Evolutionary conservation across 2,329 filamentous ascomycete species (phyloP).

Genomic region (Fusarium sp.): DNA sequence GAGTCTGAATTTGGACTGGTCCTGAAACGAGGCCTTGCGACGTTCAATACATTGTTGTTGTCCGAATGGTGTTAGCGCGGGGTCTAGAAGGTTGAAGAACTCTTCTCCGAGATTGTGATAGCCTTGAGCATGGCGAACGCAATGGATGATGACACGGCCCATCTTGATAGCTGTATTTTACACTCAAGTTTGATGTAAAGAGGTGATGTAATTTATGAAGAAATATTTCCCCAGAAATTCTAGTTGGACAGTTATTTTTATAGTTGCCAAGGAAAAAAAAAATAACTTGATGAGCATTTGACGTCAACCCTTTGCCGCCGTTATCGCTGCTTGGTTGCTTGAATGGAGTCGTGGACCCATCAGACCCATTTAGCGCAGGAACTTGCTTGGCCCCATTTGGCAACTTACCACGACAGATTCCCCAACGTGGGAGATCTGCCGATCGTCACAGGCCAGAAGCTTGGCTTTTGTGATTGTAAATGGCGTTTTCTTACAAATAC

Average conservation of each 20-base stretch:
- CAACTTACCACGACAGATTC: conserved; percentile 27
- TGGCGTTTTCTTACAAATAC: not conserved
- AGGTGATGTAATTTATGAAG: not conserved
- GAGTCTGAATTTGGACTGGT: conserved; percentile 32
- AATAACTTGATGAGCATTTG: not conserved
- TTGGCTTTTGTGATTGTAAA: not conserved
- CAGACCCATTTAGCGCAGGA: conserved; percentile 23
- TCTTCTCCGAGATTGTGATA: conserved; percentile 36
- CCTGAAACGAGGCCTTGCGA: conserved; percentile 26
- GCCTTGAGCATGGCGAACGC: conserved; percentile 31
- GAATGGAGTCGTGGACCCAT: not conserved
- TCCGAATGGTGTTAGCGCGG: conserved; percentile 31
- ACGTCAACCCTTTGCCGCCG: not conserved
- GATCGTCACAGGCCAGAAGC: conserved; percentile 15
- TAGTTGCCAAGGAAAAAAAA: not conserved
- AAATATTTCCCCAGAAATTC: not conserved
- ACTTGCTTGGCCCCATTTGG: conserved; percentile 10
- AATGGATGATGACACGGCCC: conserved; percentile 28
- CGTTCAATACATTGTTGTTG: conserved; percentile 29
- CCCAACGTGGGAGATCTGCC: conserved; percentile 22
- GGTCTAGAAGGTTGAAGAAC: conserved; percentile 31
- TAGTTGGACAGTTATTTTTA: not conserved
- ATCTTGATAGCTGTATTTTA: not conserved
- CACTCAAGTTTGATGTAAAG: not conserved
- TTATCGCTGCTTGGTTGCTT: conserved; percentile 9